phyloP scores from a whole-genome alignment of 331 rosid genomes.

The Malus hybrid region DNA sequence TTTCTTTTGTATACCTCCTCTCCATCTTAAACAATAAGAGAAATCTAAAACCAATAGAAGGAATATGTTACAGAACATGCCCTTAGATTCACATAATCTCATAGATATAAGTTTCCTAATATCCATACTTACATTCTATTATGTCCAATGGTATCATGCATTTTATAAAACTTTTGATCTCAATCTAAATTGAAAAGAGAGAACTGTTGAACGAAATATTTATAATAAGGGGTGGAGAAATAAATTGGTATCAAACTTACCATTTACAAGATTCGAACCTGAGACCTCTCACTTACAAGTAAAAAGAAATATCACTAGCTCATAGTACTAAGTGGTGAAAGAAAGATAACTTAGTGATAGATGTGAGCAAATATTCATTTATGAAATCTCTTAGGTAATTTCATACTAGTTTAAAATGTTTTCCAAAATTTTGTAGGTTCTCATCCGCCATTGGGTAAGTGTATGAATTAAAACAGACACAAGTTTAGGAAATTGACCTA shows the following conservation, averaged over 20 bases:
- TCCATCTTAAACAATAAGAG: neutral
- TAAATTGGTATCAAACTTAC: no score
- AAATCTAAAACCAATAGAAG: neutral
- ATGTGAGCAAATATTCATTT: neutral
- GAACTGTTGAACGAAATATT: neutral
- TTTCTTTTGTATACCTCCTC: neutral
- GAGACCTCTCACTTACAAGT: neutral
- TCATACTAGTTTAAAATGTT: neutral
- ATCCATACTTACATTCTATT: neutral
- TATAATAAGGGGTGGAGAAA: neutral
- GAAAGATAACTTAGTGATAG: neutral
- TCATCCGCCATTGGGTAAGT: neutral
- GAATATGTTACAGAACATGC: neutral
- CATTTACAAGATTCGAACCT: accelerated
- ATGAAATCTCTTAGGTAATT: neutral
- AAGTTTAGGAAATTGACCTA: neutral
- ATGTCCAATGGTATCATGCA: neutral
- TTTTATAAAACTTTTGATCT: neutral
- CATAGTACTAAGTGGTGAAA: neutral
- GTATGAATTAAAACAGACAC: neutral
- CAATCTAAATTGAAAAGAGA: neutral
- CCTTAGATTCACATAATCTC: neutral
- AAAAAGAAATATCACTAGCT: no score
- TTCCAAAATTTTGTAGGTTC: neutral
- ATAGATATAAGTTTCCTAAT: neutral